Evolutionary conservation across 108 stramenopile genomes (phyloP).

Genomic region (Pseudonitzschia delicatissima): DNA sequence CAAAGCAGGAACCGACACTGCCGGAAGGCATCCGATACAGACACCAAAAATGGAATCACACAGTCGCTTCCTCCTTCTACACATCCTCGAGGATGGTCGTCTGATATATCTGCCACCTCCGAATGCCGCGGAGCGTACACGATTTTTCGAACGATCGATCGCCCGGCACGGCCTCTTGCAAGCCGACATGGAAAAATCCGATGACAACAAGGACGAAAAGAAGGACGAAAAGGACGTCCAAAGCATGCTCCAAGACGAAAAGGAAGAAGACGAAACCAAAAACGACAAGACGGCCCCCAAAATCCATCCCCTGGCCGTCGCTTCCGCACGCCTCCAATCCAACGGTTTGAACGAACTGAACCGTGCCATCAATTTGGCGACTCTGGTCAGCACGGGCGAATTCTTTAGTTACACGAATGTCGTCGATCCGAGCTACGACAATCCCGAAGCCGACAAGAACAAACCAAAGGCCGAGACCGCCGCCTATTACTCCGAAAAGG

Average conservation of each 20-base stretch:
- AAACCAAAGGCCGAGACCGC: constrained; percentile 7
- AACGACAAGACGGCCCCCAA: constrained; percentile 39
- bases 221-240: neutral
- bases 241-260: constrained; percentile 19
- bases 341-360: constrained; percentile 76
- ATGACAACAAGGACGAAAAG: neutral
- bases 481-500: neutral
- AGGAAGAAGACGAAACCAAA: constrained; percentile 8
- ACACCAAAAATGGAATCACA: constrained; percentile 23
- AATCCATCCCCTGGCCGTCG: constrained; percentile 73
- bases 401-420: constrained; percentile 77
- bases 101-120: constrained; percentile 67
- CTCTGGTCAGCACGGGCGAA: constrained; percentile 58
- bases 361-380: constrained; percentile 75
- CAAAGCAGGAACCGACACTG: neutral
- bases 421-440: constrained; percentile 51
- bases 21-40: neutral
- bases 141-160: constrained; percentile 72
- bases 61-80: constrained; percentile 61
- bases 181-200: constrained; percentile 20
- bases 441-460: constrained; percentile 7
- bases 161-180: constrained; percentile 60
- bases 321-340: constrained; percentile 65
- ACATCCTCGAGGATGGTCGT: constrained; percentile 76
- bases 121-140: constrained; percentile 41